Percentiles rank a stretch among this genome's conserved stretches.
phyloP scores from a whole-genome alignment of 306 rosid genomes.

The Acacia confusa region DNA sequence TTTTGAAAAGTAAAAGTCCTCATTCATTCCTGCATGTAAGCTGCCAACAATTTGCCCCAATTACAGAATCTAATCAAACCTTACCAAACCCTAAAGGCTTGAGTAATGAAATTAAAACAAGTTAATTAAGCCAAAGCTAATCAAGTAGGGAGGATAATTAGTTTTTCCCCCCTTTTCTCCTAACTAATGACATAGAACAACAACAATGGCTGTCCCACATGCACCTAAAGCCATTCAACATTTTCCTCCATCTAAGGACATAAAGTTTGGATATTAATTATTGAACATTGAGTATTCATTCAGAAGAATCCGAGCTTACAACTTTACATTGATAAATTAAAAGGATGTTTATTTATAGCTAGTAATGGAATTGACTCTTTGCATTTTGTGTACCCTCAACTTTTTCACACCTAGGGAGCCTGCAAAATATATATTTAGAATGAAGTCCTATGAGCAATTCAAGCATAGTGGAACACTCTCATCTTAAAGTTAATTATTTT shows the following conservation, averaged over 20 bases:
- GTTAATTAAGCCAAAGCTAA: conserved; percentile 5
- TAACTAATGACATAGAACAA: not conserved
- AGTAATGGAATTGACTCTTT: not conserved
- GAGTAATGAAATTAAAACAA: conserved; percentile 30
- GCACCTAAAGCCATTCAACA: conserved; percentile 14
- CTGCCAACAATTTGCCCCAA: conserved; percentile 16
- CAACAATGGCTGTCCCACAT: conserved; percentile 20
- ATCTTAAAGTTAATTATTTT: not conserved
- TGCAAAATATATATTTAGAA: not conserved
- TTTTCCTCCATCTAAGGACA: not conserved
- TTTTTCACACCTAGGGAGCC: not conserved
- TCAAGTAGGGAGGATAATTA: conserved; percentile 4
- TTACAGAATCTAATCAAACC: conserved; percentile 37
- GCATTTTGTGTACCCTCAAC: not conserved
- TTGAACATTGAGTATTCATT: not conserved
- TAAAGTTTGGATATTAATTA: not conserved
- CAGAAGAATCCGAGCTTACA: not conserved
- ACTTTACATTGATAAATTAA: not conserved
- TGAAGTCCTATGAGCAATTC: not conserved
- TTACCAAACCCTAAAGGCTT: conserved; percentile 31
- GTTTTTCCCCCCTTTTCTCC: not conserved
- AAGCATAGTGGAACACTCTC: not conserved
- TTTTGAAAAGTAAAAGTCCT: conserved; percentile 43
- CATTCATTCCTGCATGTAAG: conserved; percentile 44
- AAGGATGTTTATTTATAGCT: not conserved